Percentiles rank a stretch among this genome's conserved stretches.
phyloP scores from a whole-genome alignment of 768 basidiomycete genomes.

The Macrocybe gigantea region DNA sequence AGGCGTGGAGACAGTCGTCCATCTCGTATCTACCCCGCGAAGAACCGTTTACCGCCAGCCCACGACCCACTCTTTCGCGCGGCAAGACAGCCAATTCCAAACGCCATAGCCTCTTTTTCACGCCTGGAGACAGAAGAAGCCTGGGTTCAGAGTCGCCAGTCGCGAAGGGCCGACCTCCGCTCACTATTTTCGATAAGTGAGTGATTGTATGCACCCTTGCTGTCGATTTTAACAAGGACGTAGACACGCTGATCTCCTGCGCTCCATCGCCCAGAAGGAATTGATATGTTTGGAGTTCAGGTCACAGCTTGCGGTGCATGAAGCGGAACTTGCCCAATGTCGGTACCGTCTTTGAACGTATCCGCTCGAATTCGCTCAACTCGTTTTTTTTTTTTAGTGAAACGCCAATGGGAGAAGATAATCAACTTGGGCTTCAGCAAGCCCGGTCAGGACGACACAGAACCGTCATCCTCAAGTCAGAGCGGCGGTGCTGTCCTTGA shows the following conservation, averaged over 20 bases:
- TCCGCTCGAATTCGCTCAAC: not conserved
- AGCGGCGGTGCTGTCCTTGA: slow-evolving; percentile 39
- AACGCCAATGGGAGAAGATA: slow-evolving; percentile 81
- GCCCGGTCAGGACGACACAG: slow-evolving; percentile 6
- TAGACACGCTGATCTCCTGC: slow-evolving; percentile 79
- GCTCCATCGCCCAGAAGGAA: slow-evolving; percentile 83
- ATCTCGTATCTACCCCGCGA: slow-evolving; percentile 44
- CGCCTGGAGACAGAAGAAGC: slow-evolving; percentile 22
- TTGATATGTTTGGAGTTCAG: slow-evolving; percentile 78
- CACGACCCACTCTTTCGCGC: slow-evolving; percentile 7
- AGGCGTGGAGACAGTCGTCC: slow-evolving; percentile 38
- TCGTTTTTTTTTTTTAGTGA: slow-evolving; percentile 34
- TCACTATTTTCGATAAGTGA: slow-evolving; percentile 70
- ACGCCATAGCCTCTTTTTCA: slow-evolving; percentile 10
- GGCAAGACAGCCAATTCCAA: slow-evolving; percentile 12
- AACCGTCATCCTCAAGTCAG: slow-evolving; percentile 13
- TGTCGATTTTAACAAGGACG: slow-evolving; percentile 1
- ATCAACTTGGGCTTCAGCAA: slow-evolving; percentile 57
- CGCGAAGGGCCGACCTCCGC: slow-evolving; percentile 31
- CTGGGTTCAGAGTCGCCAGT: slow-evolving; percentile 12
- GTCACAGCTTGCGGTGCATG: slow-evolving; percentile 65
- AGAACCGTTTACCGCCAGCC: slow-evolving; percentile 15
- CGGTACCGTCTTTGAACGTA: slow-evolving; percentile 14
- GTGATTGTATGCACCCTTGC: slow-evolving; percentile 17
- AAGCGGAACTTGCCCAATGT: slow-evolving; percentile 66